Evolutionary conservation across 148 eudicot genomes (phyloP), one percentile per base, ranked within the genome.

Genomic region (Silene latifolia): DNA sequence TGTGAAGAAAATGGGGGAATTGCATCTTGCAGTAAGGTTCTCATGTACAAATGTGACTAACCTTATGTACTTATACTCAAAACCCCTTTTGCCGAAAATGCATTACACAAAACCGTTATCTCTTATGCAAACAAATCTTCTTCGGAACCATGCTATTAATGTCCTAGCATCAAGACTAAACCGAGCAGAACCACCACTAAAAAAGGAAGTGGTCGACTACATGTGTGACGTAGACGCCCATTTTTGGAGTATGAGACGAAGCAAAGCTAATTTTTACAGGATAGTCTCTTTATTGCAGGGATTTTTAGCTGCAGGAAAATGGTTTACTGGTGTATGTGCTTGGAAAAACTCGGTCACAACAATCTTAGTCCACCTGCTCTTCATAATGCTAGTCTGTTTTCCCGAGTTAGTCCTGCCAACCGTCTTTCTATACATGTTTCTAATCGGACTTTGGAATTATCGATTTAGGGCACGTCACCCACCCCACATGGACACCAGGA

Each of bases 171-270:
- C 86, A 24, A 78, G 97, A 71, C 94, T 93, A 4, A 83, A 86
- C 67, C 73, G 98, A 19, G 88, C 98, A 0, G 97, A 89, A 74
- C 98, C 98, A 7, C 96, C 98, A 44, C 82, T 93, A 1, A 81
- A 85, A 77, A 85, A 62, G 75, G 98, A 90, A 82, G 87, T 93
- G 8, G 88, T 93, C 3, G 93, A 87, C 57, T 93, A 88, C 82
- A 90, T 93, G 96, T 78, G 88, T 39, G 98, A 93, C 74, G 86
- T 86, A 5, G 87, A 93, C 73, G 77, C 96, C 0, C 98, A 93
- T 75, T 84, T 89, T 42, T 93, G 96, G 96, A 89, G 96, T 83
- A 89, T 93, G 90, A 89, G 98, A 79, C 72, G 92, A 13, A 93
- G 98, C 80, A 93, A 90, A 84, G 96, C 98, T 7, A 89, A 90